phyloP scores from a whole-genome alignment of 2,329 filamentous ascomycete species.

The Aureobasidium sp. region DNA sequence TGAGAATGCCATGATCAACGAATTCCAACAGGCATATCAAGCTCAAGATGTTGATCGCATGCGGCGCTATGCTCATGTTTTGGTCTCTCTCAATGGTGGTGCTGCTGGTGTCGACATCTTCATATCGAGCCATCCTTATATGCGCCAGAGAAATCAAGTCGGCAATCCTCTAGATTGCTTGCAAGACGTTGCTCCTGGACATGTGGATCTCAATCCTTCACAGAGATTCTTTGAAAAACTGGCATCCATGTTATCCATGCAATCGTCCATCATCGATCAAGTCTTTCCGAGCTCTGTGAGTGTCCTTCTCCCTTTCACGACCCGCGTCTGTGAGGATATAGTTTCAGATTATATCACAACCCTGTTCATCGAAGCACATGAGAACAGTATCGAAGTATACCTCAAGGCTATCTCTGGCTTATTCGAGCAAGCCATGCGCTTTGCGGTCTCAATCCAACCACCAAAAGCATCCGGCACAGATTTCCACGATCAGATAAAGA shows the following conservation, averaged over 20 bases:
- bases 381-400: conserved; percentile 65
- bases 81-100: conserved; percentile 74
- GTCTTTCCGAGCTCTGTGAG: conserved; percentile 66
- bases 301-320: conserved; percentile 70
- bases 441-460: conserved; percentile 61
- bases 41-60: conserved; percentile 81
- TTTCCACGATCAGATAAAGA: conserved; percentile 56
- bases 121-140: conserved; percentile 73
- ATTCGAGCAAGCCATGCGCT: conserved; percentile 75
- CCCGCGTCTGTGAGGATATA: conserved; percentile 72
- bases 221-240: conserved; percentile 71
- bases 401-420: conserved; percentile 78
- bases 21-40: conserved; percentile 90
- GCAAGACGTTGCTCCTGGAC: conserved; percentile 55
- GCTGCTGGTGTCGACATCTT: conserved; percentile 73
- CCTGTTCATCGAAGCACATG: conserved; percentile 80
- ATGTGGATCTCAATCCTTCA: conserved; percentile 69
- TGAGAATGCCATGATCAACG: conserved; percentile 78
- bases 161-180: conserved; percentile 76
- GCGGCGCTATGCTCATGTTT: conserved; percentile 78
- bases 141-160: conserved; percentile 62
- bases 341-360: conserved; percentile 79
- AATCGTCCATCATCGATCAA: conserved; percentile 67
- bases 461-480: conserved; percentile 54
- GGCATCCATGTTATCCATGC: conserved; percentile 69